phyloP scores from a whole-genome alignment of 176 grass and related monocot species.

The Avena eriantha region DNA sequence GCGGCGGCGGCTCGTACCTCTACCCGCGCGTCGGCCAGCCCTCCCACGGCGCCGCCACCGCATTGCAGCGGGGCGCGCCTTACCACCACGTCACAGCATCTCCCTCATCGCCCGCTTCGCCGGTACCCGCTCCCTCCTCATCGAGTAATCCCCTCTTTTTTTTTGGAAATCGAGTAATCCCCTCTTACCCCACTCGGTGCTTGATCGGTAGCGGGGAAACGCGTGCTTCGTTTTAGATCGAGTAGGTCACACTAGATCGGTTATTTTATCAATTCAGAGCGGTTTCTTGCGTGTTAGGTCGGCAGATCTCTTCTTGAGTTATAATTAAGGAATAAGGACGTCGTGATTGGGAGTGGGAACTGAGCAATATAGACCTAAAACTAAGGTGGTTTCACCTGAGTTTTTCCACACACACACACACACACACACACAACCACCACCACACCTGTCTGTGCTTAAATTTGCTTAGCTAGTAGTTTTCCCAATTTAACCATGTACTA shows the following conservation, averaged over 20 bases:
- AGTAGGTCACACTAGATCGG: neutral
- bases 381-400: neutral
- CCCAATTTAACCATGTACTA: neutral
- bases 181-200: neutral
- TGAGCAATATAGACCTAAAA: neutral
- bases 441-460: no score
- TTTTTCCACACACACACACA: neutral
- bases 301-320: constrained; percentile 9
- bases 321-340: neutral
- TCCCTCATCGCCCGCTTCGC: constrained; percentile 19
- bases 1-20: constrained; percentile 33
- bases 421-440: no score
- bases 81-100: constrained; percentile 35
- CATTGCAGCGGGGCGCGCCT: constrained; percentile 38
- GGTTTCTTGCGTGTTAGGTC: neutral
- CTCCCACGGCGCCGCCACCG: constrained; percentile 22
- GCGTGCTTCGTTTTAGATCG: neutral
- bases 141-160: no score
- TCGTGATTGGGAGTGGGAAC: neutral
- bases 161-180: constrained; percentile 52
- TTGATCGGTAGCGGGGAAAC: neutral
- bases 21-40: constrained; percentile 50
- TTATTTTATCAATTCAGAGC: neutral
- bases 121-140: constrained; percentile 2
- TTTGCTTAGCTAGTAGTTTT: neutral